Percentiles rank a stretch among this genome's conserved stretches.
These are phyloP conservation scores for Plasmodium relictum DNA, from an alignment of 169 alveolate genomes.

Conservation along the genomic window DNA sequence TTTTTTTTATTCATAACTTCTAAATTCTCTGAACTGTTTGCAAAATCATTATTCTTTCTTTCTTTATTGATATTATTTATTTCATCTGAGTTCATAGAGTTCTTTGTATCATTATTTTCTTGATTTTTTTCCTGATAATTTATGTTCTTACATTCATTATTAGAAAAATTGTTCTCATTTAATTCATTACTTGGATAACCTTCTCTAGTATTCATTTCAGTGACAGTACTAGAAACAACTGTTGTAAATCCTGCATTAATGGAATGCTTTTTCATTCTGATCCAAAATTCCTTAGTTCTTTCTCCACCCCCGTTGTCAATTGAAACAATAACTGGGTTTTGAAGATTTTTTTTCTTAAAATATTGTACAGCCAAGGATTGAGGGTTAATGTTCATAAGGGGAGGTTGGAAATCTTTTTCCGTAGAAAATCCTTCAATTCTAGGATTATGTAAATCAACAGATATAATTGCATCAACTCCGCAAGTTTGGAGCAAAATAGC, in stretches of 20 bases:
- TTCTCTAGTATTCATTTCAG: conserved; percentile 59
- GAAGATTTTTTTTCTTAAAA: conserved; percentile 80
- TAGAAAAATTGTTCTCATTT: conserved; percentile 5
- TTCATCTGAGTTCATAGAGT: conserved; percentile 42
- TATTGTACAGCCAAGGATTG: conserved; percentile 83
- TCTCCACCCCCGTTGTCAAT: conserved; percentile 90
- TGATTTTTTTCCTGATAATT: conserved; percentile 31
- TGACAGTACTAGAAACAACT: conserved; percentile 48
- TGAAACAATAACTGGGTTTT: conserved; percentile 82
- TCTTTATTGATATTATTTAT: conserved; percentile 76
- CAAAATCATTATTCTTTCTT: conserved; percentile 29
- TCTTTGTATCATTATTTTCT: conserved; percentile 24
- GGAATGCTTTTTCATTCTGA: conserved; percentile 78
- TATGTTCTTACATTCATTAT: conserved; percentile 22
- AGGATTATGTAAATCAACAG: conserved; percentile 87
- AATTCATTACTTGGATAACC: conserved; percentile 53
- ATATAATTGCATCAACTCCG: conserved; percentile 86
- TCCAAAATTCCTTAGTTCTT: conserved; percentile 85
- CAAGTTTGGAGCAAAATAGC: conserved; percentile 80
- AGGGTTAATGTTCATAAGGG: conserved; percentile 84
- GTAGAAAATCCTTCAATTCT: conserved; percentile 84
- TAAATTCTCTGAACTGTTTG: conserved; percentile 12
- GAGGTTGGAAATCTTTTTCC: conserved; percentile 75
- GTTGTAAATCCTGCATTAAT: conserved; percentile 82
- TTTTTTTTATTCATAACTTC: conserved; percentile 85